Conservation (phyloP, 768 basidiomycete genomes). For the Terana coerulea region DNA sequence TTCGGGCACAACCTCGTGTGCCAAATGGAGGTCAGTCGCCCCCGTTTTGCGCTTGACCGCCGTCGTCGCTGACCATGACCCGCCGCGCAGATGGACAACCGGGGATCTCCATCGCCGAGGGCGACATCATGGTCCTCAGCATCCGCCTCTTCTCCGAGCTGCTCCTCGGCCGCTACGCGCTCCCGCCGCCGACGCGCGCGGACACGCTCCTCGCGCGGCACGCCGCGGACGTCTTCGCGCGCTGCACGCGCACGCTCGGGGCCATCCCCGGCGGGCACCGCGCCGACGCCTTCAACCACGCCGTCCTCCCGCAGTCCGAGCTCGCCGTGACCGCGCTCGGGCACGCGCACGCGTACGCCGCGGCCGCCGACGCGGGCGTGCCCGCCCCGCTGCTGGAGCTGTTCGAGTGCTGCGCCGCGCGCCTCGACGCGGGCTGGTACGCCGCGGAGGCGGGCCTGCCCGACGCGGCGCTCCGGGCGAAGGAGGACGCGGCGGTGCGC, state of each 20-base stretch:
- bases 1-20: slow-evolving; percentile 12
- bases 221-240: slow-evolving; percentile 6
- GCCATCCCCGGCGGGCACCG: slow-evolving; percentile 8
- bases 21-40: slow-evolving; percentile 13
- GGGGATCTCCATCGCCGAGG: slow-evolving; percentile 20
- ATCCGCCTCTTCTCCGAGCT: slow-evolving; percentile 21
- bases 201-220: slow-evolving; percentile 14
- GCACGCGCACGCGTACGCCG: slow-evolving; percentile 15
- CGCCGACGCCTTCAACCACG: slow-evolving; percentile 9
- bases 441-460: too few relatives aligned
- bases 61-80: neutral
- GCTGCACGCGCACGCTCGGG: neutral
- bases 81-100: slow-evolving; percentile 1
- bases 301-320: slow-evolving; percentile 20
- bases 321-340: slow-evolving; percentile 15
- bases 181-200: slow-evolving; percentile 12
- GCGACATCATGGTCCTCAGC: slow-evolving; percentile 20
- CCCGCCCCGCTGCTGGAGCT: slow-evolving; percentile 13
- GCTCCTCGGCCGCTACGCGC: slow-evolving; percentile 10
- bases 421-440: slow-evolving; percentile 16
- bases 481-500: too few relatives aligned
- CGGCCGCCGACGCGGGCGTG: slow-evolving; percentile 11
- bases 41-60: too few relatives aligned
- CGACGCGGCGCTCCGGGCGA: too few relatives aligned
- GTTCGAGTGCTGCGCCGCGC: slow-evolving; percentile 15